A percentile compares a stretch with the other conserved stretches of the same genome.
Conservation (phyloP, 345 rosid species). For the Salix arbutifolia region DNA sequence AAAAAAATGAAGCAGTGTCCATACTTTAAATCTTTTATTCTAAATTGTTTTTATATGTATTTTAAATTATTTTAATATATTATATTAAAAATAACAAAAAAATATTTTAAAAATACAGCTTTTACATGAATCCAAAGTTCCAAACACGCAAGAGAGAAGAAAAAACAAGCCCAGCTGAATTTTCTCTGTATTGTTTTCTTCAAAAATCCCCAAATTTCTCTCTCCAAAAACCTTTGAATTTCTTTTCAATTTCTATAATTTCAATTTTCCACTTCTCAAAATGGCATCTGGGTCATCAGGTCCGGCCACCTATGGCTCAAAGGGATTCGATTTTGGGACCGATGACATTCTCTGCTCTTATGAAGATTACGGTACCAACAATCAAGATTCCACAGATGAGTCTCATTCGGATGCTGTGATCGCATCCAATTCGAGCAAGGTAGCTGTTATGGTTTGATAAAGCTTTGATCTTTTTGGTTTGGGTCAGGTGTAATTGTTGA, state of each 20-base stretch:
- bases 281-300: constrained; percentile 94
- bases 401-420: constrained; percentile 53
- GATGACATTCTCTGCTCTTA: constrained; percentile 98
- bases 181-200: neutral
- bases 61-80: neutral
- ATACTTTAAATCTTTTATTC: too few relatives aligned
- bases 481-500: neutral
- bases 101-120: accelerated
- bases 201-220: neutral
- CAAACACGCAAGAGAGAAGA: too few relatives aligned
- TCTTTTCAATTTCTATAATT: neutral
- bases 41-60: too few relatives aligned
- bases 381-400: constrained; percentile 73
- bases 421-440: constrained; percentile 44
- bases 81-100: too few relatives aligned
- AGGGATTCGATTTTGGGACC: constrained; percentile 87
- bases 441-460: neutral
- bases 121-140: too few relatives aligned
- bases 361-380: constrained; percentile 61
- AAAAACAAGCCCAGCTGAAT: constrained; percentile 4
- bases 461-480: neutral
- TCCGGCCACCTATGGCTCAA: constrained; percentile 58
- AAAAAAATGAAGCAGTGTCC: neutral
- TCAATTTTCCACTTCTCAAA: constrained; percentile 4
- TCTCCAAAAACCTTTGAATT: neutral